Evolutionary conservation across 1,139 yeast genomes (phyloP).

Genomic region (Yamadazyma aaseri): DNA sequence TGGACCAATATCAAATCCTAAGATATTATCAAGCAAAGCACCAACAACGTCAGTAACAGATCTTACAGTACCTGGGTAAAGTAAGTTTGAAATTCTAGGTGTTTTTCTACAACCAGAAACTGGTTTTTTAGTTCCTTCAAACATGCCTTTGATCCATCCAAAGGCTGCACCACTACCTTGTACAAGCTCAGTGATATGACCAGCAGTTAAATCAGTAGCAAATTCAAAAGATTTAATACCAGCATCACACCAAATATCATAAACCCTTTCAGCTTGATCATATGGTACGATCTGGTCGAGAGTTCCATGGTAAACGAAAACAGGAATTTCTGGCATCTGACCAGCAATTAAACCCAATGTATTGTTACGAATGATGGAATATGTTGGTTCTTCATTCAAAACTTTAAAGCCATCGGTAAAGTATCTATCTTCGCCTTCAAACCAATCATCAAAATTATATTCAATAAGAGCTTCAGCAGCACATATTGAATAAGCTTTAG

Average conservation of each 20-base stretch:
- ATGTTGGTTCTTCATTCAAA: constrained; percentile 16
- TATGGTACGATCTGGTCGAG: constrained; percentile 31
- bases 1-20: constrained; percentile 16
- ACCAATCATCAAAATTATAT: constrained; percentile 15
- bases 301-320: constrained; percentile 34
- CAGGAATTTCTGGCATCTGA: constrained; percentile 29
- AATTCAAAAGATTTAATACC: constrained; percentile 32
- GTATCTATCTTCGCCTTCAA: constrained; percentile 17
- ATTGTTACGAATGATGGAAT: constrained; percentile 18
- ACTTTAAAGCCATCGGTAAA: constrained; percentile 18
- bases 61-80: constrained; percentile 21
- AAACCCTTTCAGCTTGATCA: constrained; percentile 23
- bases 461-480: constrained; percentile 12
- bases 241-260: constrained; percentile 30
- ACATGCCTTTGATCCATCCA: constrained; percentile 23
- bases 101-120: constrained; percentile 29
- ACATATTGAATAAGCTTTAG: constrained; percentile 17
- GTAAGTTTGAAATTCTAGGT: constrained; percentile 21
- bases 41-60: constrained; percentile 6
- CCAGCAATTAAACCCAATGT: constrained; percentile 20
- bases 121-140: constrained; percentile 22
- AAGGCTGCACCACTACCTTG: constrained; percentile 32
- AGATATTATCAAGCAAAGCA: constrained; percentile 10
- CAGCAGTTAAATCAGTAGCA: constrained; percentile 23
- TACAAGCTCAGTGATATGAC: constrained; percentile 26